phyloP scores from a whole-genome alignment of 805 yeast species.

The Metschnikowia colocasiae region DNA sequence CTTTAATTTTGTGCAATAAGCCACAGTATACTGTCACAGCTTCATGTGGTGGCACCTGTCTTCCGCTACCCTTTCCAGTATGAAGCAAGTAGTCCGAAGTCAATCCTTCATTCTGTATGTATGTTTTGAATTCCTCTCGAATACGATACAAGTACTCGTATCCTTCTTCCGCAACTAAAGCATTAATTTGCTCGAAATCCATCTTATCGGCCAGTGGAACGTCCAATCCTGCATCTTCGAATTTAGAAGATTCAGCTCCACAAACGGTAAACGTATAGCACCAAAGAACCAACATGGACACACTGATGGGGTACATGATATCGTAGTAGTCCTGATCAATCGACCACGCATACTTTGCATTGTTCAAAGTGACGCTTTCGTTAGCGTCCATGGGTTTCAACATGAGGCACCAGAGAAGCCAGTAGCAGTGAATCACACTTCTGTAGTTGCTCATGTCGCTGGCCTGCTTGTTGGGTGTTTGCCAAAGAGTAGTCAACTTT shows the following conservation, averaged over 20 bases:
- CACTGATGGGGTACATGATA: constrained; percentile 33
- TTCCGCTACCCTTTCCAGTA: constrained; percentile 3
- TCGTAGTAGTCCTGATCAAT: constrained; percentile 37
- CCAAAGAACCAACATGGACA: constrained; percentile 40
- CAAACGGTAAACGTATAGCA: constrained; percentile 32
- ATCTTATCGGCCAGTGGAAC: constrained; percentile 15
- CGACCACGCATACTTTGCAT: constrained; percentile 26
- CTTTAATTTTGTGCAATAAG: constrained; percentile 28
- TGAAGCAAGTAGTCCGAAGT: constrained; percentile 12
- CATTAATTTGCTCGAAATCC: constrained; percentile 20
- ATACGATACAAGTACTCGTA: constrained; percentile 34
- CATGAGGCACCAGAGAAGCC: constrained; percentile 39
- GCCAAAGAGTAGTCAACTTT: constrained; percentile 35
- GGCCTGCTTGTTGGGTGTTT: constrained; percentile 10
- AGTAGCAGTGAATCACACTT: constrained; percentile 37
- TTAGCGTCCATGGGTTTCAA: constrained; percentile 21
- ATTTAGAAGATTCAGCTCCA: constrained; percentile 31
- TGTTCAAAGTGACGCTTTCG: constrained; percentile 16
- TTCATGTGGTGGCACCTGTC: constrained; percentile 24
- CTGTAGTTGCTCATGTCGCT: constrained; percentile 32
- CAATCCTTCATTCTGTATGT: constrained; percentile 4
- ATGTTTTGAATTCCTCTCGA: constrained; percentile 28
- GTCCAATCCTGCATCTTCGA: constrained; percentile 14
- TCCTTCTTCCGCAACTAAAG: constrained; percentile 35
- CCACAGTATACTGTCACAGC: constrained; percentile 33